Conservation (phyloP, 306 rosid species). For the Prunus dulcis region DNA sequence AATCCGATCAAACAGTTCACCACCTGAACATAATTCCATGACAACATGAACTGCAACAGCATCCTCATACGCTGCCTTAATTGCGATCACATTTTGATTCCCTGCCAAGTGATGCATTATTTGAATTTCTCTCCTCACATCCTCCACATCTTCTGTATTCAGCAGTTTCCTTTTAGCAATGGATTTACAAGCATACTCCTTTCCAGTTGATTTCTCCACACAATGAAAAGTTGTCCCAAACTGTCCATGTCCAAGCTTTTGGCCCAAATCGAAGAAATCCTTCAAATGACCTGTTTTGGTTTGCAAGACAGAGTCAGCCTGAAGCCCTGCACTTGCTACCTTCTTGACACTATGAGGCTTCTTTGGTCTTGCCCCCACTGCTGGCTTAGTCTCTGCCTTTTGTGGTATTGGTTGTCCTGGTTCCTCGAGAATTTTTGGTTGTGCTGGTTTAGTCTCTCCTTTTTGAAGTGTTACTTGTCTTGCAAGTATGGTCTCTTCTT, state of each 20-base stretch:
- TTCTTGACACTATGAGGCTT: slow-evolving; percentile 46
- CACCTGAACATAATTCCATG: slow-evolving; percentile 88
- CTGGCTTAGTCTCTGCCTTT: slow-evolving; percentile 17
- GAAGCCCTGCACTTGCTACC: slow-evolving; percentile 61
- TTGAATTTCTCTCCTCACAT: slow-evolving; percentile 90
- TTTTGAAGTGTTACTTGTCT: slow-evolving; percentile 1
- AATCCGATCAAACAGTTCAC: slow-evolving; percentile 87
- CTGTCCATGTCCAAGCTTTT: slow-evolving; percentile 79
- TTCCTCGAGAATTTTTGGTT: neutral
- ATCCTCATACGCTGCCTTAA: slow-evolving; percentile 83
- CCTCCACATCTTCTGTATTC: slow-evolving; percentile 68
- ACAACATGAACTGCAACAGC: slow-evolving; percentile 80
- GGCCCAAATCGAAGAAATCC: slow-evolving; percentile 58
- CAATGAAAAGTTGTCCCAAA: slow-evolving; percentile 81
- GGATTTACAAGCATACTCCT: slow-evolving; percentile 81
- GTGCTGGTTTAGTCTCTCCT: slow-evolving; percentile 22
- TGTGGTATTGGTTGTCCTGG: neutral
- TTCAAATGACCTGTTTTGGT: slow-evolving; percentile 63
- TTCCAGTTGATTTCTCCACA: slow-evolving; percentile 61
- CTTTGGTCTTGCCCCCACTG: slow-evolving; percentile 24
- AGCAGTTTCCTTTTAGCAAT: slow-evolving; percentile 67
- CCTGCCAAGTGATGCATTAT: slow-evolving; percentile 91
- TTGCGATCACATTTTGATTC: slow-evolving; percentile 45
- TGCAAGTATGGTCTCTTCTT: slow-evolving; percentile 12
- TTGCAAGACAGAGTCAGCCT: slow-evolving; percentile 53